Base-by-base conservation (phyloP, 2,329 filamentous ascomycete species). In the Fusarium solani-melongenae region DNA sequence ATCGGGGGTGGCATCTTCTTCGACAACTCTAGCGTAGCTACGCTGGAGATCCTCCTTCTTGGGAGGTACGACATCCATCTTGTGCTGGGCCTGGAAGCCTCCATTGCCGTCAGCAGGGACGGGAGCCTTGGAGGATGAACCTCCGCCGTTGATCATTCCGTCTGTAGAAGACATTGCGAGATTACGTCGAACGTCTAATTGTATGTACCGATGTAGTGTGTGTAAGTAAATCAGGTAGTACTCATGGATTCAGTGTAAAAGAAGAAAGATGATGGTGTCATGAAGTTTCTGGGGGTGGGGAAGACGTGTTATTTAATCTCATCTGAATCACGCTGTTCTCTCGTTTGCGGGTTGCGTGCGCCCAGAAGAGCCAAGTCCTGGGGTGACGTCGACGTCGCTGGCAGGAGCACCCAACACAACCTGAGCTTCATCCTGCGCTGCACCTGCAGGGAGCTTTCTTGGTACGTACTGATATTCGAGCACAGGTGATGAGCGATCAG, bases 41-140 rank as follows among this genome's bases (percentile, higher is more conserved):
- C 91, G 91, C 84, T 98, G 95, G 12, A 98, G 88, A 79, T 98
- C 96, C 76, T 95, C 93, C 77, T 92, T 88, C 69, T 91, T 90
- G 17, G 96, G 94, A 24, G 94, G 95, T 80, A 95, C 89, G 56
- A 98, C 95, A 5, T 86, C 83, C 84, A 95, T 92, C 77, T 90
- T 83, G 44, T 84, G 84, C 80, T 88, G 83, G 14, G 86, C 77
- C 55, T 85, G 84, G 81, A 90, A 88, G 70, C 87, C 87, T 55
- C 79, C 79, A 41, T 66, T 76, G 62, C 68, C 72, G 14, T 74
- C 72, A 15, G 20, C 34, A 68, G 36, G 17, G 20, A 73, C 69
- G 59, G 78, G 70, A 14, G 79, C 77, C 75, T 82, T 81, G 64
- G 77, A 77, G 66, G 78, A 78, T 63, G 78, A 78, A 67, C 76